Percentiles rank a stretch among this genome's conserved stretches.
Evolutionary conservation across 495 filamentous ascomycete genomes (phyloP).

Genomic region (Trichocladium uniseriatum): DNA sequence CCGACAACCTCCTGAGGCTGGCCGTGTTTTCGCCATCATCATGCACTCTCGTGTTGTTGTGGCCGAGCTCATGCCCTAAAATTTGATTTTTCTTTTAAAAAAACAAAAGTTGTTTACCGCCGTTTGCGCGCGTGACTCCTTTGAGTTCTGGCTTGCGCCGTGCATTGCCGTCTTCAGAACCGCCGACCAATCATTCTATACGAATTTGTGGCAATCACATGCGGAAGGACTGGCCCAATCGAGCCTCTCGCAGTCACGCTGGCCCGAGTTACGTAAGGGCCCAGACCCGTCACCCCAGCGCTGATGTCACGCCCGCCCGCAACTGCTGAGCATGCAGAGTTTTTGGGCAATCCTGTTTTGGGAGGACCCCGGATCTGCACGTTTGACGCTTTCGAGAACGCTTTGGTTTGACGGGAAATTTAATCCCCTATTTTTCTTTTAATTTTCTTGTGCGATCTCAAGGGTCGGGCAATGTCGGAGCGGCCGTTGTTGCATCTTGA

Average conservation of each 20-base stretch:
- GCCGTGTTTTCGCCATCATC: constrained; percentile 2
- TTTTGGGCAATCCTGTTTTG: neutral
- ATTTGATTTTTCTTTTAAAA: neutral
- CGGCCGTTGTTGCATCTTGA: constrained; percentile 1
- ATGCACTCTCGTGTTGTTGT: neutral
- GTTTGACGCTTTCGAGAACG: no score
- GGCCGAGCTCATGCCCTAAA: neutral
- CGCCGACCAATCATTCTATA: constrained; percentile 12
- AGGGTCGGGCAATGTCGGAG: constrained; percentile 23
- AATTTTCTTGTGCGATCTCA: no score
- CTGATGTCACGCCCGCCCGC: constrained; percentile 7
- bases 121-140: constrained; percentile 12
- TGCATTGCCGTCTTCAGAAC: constrained; percentile 1
- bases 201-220: constrained; percentile 18
- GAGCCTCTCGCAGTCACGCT: neutral
- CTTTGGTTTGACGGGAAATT: no score
- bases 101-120: no score
- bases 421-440: no score
- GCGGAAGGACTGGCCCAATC: constrained; percentile 2
- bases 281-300: constrained; percentile 4
- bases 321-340: neutral
- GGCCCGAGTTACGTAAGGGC: constrained; percentile 21
- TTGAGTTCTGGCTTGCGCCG: neutral
- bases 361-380: neutral
- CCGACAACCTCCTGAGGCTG: neutral